Conservation (phyloP, 2,329 filamentous ascomycete genomes). For the Beauveria medogensis region DNA sequence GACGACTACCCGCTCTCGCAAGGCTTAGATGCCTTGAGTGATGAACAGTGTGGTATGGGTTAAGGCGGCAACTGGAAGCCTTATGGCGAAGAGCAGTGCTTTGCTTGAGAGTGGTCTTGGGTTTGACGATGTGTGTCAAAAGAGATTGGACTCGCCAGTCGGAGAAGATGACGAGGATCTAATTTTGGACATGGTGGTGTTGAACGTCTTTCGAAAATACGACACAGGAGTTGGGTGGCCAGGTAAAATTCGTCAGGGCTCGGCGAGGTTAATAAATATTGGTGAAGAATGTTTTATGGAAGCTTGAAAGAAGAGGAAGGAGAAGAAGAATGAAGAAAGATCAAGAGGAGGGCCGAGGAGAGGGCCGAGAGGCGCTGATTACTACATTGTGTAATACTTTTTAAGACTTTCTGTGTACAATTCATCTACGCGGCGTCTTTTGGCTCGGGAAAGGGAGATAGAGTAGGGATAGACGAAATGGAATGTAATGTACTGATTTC, state of each 20-base stretch:
- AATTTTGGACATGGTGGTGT: conserved; percentile 11
- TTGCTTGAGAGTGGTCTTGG: not conserved
- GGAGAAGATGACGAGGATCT: not conserved
- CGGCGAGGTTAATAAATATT: conserved; percentile 8
- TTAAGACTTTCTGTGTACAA: conserved; percentile 11
- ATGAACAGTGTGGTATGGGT: not conserved
- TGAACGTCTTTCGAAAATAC: not conserved
- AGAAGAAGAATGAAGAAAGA: not conserved
- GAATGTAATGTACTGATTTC: conserved; percentile 1
- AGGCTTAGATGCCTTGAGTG: conserved; percentile 38
- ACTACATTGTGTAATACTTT: conserved; percentile 11
- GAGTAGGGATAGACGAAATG: not conserved
- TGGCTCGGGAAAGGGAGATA: not conserved
- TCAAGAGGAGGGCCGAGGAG: not conserved
- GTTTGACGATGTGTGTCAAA: not conserved
- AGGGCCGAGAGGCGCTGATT: conserved; percentile 4
- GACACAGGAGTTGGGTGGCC: conserved; percentile 7
- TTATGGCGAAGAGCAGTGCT: not conserved
- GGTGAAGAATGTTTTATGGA: conserved; percentile 2
- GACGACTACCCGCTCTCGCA: conserved; percentile 57
- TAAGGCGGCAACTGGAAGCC: not conserved
- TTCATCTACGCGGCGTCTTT: conserved; percentile 11
- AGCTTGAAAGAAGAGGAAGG: not conserved
- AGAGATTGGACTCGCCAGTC: not conserved
- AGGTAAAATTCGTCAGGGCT: conserved; percentile 6